Evolutionary conservation across 148 eudicot genomes (phyloP), one percentile per base, ranked within the genome.

Genomic region (Persicaria maculosa): DNA sequence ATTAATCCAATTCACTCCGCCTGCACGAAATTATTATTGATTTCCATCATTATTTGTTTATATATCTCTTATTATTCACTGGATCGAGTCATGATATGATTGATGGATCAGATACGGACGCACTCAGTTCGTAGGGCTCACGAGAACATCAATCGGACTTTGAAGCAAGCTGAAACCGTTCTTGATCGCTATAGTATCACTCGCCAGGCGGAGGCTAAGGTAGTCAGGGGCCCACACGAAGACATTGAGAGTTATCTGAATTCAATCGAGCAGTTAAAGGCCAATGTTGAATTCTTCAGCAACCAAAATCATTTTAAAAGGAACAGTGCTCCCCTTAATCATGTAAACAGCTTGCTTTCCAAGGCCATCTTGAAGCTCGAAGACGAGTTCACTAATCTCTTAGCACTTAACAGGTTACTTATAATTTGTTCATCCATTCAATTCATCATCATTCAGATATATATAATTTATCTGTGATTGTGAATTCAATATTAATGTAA

Each of bases 201-300:
- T 44, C 90, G 97, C 62, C 86, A 90, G 97, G 92, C 89, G 7
- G 98, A 94, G 78, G 96, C 96, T 19, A 92, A 88, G 79, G 80
- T 94, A 78, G 50, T 91, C 68, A 86, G 89, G 80, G 98, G 98
- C 36, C 98, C 98, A 11, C 98, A 94, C 79, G 98, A 94, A 81
- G 93, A 94, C 81, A 75, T 94, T 74, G 98, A 94, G 79, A 88
- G 90, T 78, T 94, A 94, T 65, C 81, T 94, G 22, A 90, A 91
- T 84, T 97, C 98, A 58, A 83, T 94, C 76, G 87, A 86, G 75
- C 93, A 94, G 71, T 64, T 91, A 67, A 88, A 89, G 79, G 68
- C 77, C 22, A 86, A 85, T 62, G 79, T 86, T 58, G 73, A 44
- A 1, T 91, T 90, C 79, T 91, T 91, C 73, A 85, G 84, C 52